Evolutionary conservation across 2,329 filamentous ascomycete species (phyloP), one percentile per base, ranked within the genome.

Genomic region (Colletotrichum liaoningense): DNA sequence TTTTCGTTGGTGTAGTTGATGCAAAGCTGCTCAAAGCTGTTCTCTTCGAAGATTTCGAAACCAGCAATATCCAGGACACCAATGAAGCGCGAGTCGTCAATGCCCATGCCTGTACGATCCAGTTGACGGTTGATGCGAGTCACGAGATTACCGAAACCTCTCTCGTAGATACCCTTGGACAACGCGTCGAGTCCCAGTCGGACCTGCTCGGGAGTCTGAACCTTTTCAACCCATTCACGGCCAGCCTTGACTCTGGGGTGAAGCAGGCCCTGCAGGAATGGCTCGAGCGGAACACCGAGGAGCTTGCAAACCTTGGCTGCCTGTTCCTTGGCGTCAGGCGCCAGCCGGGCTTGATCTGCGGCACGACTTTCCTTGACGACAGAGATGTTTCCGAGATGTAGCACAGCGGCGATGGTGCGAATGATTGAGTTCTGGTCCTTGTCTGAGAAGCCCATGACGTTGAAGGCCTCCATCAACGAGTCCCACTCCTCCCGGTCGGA

Each of bases 1-100:
- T 98, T 99, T 83, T 99, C 97, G 84, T 99, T 99, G 74, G 97
- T 98, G 84, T 99, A 99, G 84, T 99, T 99, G 88, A 99, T 99
- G 86, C 97, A 99, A 6, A 99, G 89, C 83, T 99, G 97, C 82
- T 99, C 97, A 79, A 99, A 99, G 86, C 96, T 98, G 86, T 99
- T 99, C 79, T 94, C 91, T 78, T 99, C 95, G 78, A 99, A 99
- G 72, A 99, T 99, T 81, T 99, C 97, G 83, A 99, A 99, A 74
- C 97, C 97, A 76, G 97, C 97, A 83, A 99, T 99, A 90, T 99
- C 97, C 55, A 99, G 92, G 9, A 99, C 97, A 67, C 97, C 97
- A 77, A 99, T 99, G 83, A 99, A 99, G 79, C 94, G 93, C 1
- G 94, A 95, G 80, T 98, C 95, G 73, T 99, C 95, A 62, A 91